Percentiles rank a stretch among this genome's conserved stretches.
These are phyloP conservation scores for Lepiota venenata DNA, from an alignment of 768 basidiomycete genomes.

Conservation along the genomic window DNA sequence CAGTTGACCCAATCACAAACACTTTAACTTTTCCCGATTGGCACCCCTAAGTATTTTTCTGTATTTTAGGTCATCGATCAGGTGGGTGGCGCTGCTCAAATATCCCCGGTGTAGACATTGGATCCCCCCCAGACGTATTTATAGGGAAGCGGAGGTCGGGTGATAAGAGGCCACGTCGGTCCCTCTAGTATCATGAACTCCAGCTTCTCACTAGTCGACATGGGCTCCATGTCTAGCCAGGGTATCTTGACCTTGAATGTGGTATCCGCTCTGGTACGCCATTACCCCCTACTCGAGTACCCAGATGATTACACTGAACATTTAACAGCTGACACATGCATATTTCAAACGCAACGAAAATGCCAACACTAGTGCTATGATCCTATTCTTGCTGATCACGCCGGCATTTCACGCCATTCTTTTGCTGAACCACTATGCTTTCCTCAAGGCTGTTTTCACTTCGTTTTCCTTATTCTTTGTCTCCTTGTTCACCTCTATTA, in stretches of 20 bases:
- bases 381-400: neutral
- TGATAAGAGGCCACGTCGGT: too few species aligned
- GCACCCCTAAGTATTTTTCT: too few species aligned
- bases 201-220: neutral
- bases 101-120: too few species aligned
- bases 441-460: neutral
- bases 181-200: too few species aligned
- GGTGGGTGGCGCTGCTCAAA: too few species aligned
- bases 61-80: too few species aligned
- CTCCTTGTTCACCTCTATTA: constrained; percentile 11
- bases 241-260: neutral
- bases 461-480: constrained; percentile 8
- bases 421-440: neutral
- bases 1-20: too few species aligned
- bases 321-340: neutral
- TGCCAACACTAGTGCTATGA: too few species aligned
- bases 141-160: too few species aligned
- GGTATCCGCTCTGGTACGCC: neutral
- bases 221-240: neutral
- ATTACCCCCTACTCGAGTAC: neutral
- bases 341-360: neutral
- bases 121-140: too few species aligned
- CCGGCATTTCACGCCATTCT: neutral
- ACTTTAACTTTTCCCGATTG: too few species aligned
- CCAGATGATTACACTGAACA: neutral